Base-by-base conservation (phyloP, 2,329 filamentous ascomycete species). In the Xylaria multiplex region DNA sequence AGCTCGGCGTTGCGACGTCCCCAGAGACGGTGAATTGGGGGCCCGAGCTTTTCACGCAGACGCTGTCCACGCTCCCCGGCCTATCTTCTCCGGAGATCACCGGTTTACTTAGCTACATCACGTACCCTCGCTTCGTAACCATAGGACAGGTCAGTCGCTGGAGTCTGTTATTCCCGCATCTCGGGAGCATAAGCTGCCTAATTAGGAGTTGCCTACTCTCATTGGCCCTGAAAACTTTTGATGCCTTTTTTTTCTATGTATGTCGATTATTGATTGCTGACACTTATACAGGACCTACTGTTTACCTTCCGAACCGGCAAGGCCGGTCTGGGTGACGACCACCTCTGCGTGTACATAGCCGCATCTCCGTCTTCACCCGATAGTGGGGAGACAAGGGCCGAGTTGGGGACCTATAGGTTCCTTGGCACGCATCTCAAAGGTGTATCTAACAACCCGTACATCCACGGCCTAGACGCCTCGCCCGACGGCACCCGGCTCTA, bases 281-380 rank as follows among this genome's bases (percentile, higher is more conserved):
- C 5, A 27, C 27, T 27, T 27, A 27, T 3, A 27, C 5, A 27
- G 8, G 74, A 75, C 59, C 73, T 85, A 16, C 77, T 84, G 13
- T 81, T 83, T 74, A 81, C 83, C 40, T 82, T 84, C 67, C 82
- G 83, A 9, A 84, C 84, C 37, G 83, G 83, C 32, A 81, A 83
- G 62, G 83, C 82, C 43, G 83, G 83, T 11, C 77, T 84, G 0
- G 82, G 82, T 13, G 82, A 84, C 62, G 82, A 83, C 55, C 83
- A 82, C 64, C 75, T 85, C 7, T 82, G 82, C 72, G 71, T 80
- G 7, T 85, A 85, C 72, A 77, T 75, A 14, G 71, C 77, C 2
- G 70, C 70, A 0, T 5, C 55, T 32, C 37, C 63, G 37, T 14
- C 37, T 1, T 6, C 6, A 22, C 16, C 6, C 16, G 24, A 7